Conservation (phyloP, 2,329 filamentous ascomycete genomes). For the Penicillium fuscoglaucum region DNA sequence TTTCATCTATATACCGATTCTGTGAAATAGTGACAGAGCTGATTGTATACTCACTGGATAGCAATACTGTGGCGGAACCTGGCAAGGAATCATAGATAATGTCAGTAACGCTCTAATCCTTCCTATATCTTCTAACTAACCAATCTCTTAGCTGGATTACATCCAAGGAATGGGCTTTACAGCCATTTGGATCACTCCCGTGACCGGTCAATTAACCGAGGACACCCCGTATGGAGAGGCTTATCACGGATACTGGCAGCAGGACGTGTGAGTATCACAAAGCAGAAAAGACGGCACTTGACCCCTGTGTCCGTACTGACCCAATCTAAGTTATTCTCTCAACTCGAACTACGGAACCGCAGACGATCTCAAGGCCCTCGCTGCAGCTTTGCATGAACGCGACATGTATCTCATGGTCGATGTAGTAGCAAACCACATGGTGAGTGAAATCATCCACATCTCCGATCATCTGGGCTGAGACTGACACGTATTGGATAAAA, state of each 20-base stretch:
- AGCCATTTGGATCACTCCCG: constrained; percentile 52
- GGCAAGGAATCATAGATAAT: constrained; percentile 47
- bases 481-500: constrained; percentile 11
- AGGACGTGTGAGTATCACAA: constrained; percentile 42
- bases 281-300: background rate
- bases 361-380: constrained; percentile 59
- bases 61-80: constrained; percentile 49
- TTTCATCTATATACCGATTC: background rate
- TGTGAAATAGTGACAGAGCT: background rate
- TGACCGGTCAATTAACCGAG: constrained; percentile 41
- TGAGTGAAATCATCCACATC: background rate
- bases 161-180: constrained; percentile 52
- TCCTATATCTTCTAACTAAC: background rate
- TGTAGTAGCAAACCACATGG: constrained; percentile 45
- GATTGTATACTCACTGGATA: background rate
- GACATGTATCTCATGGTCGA: constrained; percentile 65
- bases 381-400: constrained; percentile 55
- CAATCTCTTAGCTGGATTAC: constrained; percentile 45
- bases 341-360: constrained; percentile 61
- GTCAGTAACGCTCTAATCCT: constrained; percentile 11
- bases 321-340: constrained; percentile 44
- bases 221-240: constrained; percentile 42
- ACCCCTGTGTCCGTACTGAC: background rate
- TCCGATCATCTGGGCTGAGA: background rate
- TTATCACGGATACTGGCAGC: constrained; percentile 55